phyloP scores from a whole-genome alignment of 2,329 filamentous ascomycete genomes.

The Seiridium unicorne region DNA sequence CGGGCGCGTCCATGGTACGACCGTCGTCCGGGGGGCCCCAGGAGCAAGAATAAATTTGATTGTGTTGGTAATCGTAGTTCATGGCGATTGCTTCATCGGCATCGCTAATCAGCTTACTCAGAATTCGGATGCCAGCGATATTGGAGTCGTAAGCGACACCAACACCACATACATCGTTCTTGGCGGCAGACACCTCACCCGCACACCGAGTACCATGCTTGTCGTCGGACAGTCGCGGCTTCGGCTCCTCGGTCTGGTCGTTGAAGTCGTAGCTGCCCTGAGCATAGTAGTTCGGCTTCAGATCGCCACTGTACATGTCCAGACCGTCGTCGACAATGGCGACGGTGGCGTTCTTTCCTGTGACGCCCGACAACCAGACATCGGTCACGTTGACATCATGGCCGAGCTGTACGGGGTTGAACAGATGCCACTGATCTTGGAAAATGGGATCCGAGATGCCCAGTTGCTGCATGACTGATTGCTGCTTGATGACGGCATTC shows the following conservation, averaged over 20 bases:
- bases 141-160: conserved; percentile 91
- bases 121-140: conserved; percentile 87
- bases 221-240: conserved; percentile 80
- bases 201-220: conserved; percentile 91
- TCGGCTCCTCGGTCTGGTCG: conserved; percentile 74
- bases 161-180: conserved; percentile 91
- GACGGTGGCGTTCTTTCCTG: conserved; percentile 83
- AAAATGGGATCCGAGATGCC: conserved; percentile 88
- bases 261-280: conserved; percentile 96
- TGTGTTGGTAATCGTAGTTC: conserved; percentile 88
- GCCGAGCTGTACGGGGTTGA: conserved; percentile 76
- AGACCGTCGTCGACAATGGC: conserved; percentile 95
- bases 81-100: conserved; percentile 89
- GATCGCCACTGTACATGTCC: conserved; percentile 91
- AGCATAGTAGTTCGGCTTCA: conserved; percentile 92
- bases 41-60: conserved; percentile 97
- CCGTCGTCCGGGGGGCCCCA: conserved; percentile 98
- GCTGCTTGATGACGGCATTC: conserved; percentile 55
- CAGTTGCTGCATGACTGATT: conserved; percentile 62
- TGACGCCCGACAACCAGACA: conserved; percentile 87
- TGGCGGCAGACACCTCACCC: conserved; percentile 89
- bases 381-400: conserved; percentile 97
- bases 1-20: conserved; percentile 88
- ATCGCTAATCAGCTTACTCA: conserved; percentile 87
- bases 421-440: conserved; percentile 90